These are phyloP conservation scores for Globisporangium cylindrosporum DNA, from an alignment of 352 stramenopile genomes.

Conservation along the genomic window DNA sequence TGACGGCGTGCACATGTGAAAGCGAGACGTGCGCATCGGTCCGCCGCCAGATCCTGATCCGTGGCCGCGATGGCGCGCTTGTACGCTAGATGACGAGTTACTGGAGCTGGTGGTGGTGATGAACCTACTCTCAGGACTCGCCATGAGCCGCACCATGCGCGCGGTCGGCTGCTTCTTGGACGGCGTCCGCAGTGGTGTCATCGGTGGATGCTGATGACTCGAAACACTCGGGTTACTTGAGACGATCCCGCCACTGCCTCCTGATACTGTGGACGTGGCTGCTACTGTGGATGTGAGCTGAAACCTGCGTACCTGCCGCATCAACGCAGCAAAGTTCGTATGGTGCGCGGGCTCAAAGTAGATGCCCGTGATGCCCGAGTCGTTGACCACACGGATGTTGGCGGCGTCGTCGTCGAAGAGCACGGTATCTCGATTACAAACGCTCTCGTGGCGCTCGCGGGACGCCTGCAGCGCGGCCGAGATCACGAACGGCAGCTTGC, in stretches of 20 bases:
- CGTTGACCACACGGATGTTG: constrained; percentile 71
- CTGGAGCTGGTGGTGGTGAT: constrained; percentile 14
- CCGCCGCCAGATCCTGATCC: constrained; percentile 15
- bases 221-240: background rate
- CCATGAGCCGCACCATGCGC: constrained; percentile 30
- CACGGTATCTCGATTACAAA: constrained; percentile 67
- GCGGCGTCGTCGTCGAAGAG: constrained; percentile 78
- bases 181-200: constrained; percentile 14
- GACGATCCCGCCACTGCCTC: background rate
- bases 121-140: constrained; percentile 36
- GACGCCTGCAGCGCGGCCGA: constrained; percentile 55
- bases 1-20: constrained; percentile 75
- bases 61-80: constrained; percentile 15
- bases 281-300: constrained; percentile 14
- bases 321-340: constrained; percentile 37
- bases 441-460: constrained; percentile 16
- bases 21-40: constrained; percentile 32
- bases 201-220: background rate
- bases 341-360: constrained; percentile 58
- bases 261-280: background rate
- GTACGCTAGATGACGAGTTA: constrained; percentile 7
- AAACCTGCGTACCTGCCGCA: constrained; percentile 37
- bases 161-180: constrained; percentile 12
- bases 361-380: constrained; percentile 69
- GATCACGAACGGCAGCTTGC: constrained; percentile 77